Conservation (phyloP, 192 early-diverging fungal genomes). For the Lunasporangiospora selenospora region DNA sequence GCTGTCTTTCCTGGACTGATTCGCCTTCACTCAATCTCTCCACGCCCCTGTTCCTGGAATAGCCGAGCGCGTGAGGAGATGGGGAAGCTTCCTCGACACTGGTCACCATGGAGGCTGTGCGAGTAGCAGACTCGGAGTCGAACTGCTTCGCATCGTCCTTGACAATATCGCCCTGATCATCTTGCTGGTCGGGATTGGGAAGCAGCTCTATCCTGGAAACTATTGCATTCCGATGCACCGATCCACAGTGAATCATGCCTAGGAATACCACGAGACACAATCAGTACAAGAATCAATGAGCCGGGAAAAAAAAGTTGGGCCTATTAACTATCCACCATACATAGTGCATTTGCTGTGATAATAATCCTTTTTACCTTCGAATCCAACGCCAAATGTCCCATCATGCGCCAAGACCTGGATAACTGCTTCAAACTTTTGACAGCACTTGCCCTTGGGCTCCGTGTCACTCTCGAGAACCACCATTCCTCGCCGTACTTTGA, state of each 20-base stretch:
- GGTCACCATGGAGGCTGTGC: not conserved
- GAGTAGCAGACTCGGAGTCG: not conserved
- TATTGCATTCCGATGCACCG: conserved; percentile 62
- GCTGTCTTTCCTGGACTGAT: too few relatives aligned
- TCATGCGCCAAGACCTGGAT: conserved; percentile 67
- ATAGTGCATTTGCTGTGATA: not conserved
- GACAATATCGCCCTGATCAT: conserved; percentile 13
- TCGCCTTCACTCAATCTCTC: too few relatives aligned
- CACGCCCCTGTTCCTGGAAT: conserved; percentile 12
- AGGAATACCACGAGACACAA: too few relatives aligned
- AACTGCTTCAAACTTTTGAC: conserved; percentile 65
- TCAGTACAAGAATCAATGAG: not conserved
- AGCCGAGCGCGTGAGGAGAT: conserved; percentile 1
- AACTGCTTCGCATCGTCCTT: not conserved
- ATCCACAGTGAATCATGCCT: conserved; percentile 64
- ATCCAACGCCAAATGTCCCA: conserved; percentile 51
- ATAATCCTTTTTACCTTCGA: conserved; percentile 59
- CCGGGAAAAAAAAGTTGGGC: not conserved
- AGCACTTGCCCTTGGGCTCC: conserved; percentile 47
- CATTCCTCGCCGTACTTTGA: conserved; percentile 62
- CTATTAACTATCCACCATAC: not conserved
- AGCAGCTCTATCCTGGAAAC: conserved; percentile 51
- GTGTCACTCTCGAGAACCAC: conserved; percentile 52
- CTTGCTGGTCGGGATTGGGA: conserved; percentile 14
- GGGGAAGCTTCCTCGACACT: not conserved